Base-by-base conservation (phyloP, 164 flowering plant species). In the Protea cynaroides region DNA sequence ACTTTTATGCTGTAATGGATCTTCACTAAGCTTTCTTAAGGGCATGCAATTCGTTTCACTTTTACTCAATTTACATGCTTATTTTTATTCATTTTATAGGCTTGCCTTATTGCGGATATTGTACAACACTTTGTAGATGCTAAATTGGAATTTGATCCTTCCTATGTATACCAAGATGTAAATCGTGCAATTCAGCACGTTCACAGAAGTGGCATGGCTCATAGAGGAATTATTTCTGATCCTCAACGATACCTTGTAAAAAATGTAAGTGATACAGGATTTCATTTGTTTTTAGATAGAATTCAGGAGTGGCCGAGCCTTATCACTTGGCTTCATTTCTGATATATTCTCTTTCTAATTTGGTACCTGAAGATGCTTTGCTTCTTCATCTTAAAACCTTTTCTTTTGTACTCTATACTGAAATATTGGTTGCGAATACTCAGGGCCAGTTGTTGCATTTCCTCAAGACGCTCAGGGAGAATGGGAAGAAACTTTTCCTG, bases 121-220 rank as follows among this genome's bases (percentile, higher is more conserved):
- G 92, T 93, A 64, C 97, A 93, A 69, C 85, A 87, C 68, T 93
- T 90, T 81, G 88, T 93, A 56, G 92, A 93, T 81, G 98, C 94
- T 24, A 85, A 93, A 76, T 76, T 93, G 79, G 94, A 93, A 50
- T 93, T 93, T 82, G 97, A 93, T 82, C 75, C 97, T 69, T 72
- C 75, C 67, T 89, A 93, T 69, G 79, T 93, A 46, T 93, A 93
- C 74, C 78, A 90, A 74, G 98, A 93, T 78, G 97, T 93, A 66
- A 84, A 86, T 68, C 83, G 78, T 63, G 94, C 97, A 65, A 90
- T 90, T 75, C 92, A 87, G 74, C 83, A 93, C 80, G 98, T 89
- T 70, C 98, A 93, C 68, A 78, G 76, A 58, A 93, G 95, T 82
- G 98, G 98, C 51, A 65, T 87, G 76, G 92, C 77, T 68, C 98